Evolutionary conservation across 306 rosid genomes (phyloP), one percentile per base, ranked within the genome.

Genomic region (Ormosia semicastrata): DNA sequence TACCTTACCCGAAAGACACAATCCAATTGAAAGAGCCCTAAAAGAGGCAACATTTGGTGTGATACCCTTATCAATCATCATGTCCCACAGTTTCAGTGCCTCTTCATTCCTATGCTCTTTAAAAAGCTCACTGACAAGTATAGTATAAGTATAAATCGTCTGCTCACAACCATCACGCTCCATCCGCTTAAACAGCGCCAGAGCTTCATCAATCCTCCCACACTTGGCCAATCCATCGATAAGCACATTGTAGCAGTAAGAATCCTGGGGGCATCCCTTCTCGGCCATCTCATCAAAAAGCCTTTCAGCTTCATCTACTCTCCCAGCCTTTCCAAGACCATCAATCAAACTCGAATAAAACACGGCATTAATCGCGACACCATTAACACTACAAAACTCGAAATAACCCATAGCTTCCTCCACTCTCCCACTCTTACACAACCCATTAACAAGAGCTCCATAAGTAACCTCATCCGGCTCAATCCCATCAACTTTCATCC

Each of bases 241-340:
- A 11, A 92, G 89, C 3, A 91, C 92, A 74, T 95, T 91, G 53
- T 87, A 93, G 81, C 97, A 92, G 67, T 87, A 92, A 0, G 97
- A 90, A 86, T 95, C 99, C 62, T 59, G 91, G 3, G 81, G 80
- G 59, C 92, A 89, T 52, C 98, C 96, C 76, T 89, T 87, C 57
- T 33, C 75, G 0, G 33, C 83, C 97, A 95, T 93, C 77, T 88
- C 94, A 82, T 91, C 93, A 58, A 95, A 92, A 49, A 93, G 76
- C 78, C 33, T 87, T 85, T 87, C 91, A 7, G 99, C 99, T 77
- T 95, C 97, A 54, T 84, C 89, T 18, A 91, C 86, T 75, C 90
- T 93, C 82, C 94, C 96, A 0, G 90, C 96, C 89, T 92, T 95
- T 41, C 98, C 98, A 79, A 95, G 90, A 58, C 97, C 96, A 78